These are phyloP conservation scores for Trichosporon coremiiforme DNA, from an alignment of 1,284 basidiomycete species.

Conservation along the genomic window DNA sequence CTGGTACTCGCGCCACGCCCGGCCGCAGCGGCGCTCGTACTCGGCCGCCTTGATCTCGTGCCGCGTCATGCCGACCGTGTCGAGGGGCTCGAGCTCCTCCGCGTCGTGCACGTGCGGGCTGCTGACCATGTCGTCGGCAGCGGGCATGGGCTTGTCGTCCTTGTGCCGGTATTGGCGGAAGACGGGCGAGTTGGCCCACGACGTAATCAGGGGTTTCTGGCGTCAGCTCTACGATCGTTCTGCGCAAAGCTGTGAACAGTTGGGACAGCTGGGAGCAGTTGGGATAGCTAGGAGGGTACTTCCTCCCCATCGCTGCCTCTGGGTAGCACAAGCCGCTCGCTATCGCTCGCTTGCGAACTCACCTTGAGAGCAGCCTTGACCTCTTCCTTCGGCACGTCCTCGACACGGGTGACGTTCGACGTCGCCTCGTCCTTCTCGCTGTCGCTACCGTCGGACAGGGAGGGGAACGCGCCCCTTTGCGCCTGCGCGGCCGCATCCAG, in stretches of 20 bases:
- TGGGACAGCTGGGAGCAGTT: no score
- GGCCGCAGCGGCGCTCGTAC: conserved; percentile 79
- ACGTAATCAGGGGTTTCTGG: conserved; percentile 32
- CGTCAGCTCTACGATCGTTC: background rate
- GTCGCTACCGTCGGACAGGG: background rate
- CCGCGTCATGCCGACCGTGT: conserved; percentile 47
- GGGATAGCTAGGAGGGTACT: no score
- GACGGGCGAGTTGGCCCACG: conserved; percentile 34
- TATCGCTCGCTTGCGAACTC: background rate
- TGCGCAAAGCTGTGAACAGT: background rate
- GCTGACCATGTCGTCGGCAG: conserved; percentile 33
- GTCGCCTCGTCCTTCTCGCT: background rate
- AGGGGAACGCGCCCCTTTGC: conserved; percentile 26
- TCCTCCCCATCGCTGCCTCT: no score
- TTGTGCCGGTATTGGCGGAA: conserved; percentile 33
- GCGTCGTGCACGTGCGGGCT: conserved; percentile 28
- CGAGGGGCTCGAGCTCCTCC: conserved; percentile 33
- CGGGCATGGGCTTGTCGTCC: background rate
- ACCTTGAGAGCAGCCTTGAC: conserved; percentile 21
- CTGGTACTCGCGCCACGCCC: conserved; percentile 75
- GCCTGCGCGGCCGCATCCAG: conserved; percentile 35
- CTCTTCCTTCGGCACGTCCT: background rate
- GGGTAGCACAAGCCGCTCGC: no score
- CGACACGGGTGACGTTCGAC: background rate
- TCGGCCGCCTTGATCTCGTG: conserved; percentile 65